Evolutionary conservation across 2,329 filamentous ascomycete genomes (phyloP), one percentile per base, ranked within the genome.

Genomic region (Orbilia brochopaga): DNA sequence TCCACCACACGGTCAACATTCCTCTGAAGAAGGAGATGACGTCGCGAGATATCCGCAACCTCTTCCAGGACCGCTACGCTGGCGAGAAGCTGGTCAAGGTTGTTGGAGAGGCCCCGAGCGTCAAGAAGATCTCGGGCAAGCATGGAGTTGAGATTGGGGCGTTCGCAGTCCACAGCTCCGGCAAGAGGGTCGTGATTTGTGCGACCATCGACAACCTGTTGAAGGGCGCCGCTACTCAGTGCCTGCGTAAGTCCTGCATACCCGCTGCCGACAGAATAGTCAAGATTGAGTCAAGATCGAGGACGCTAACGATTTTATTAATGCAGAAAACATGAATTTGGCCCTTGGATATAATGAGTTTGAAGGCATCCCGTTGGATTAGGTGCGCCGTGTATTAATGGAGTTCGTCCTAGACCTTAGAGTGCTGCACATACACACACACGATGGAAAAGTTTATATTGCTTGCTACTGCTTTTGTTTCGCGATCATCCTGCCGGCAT

Each of bases 41-140:
- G 1, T 92, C 90, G 46, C 89, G 94, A 58, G 92, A 97, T 79
- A 91, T 99, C 76, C 87, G 94, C 73, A 91, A 96, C 78, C 83
- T 97, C 67, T 99, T 96, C 83, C 93, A 97, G 81, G 93, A 97
- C 77, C 87, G 93, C 23, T 99, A 96, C 78, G 93, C 93, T 4
- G 92, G 92, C 56, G 94, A 97, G 85, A 93, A 92, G 81, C 87
- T 99, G 15, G 88, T 99, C 79, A 96, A 94, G 84, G 87, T 97
- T 19, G 86, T 90, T 2, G 93, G 93, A 60, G 93, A 97, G 80
- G 85, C 90, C 0, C 94, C 93, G 1, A 82, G 88, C 10, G 93
- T 97, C 64, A 95, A 92, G 82, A 83, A 87, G 76, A 97, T 97
- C 77, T 86, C 86, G 76, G 87, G 89, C 74, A 90, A 89, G 82